Base-by-base conservation (phyloP, 2,329 filamentous ascomycete genomes). In the Spiromastix sp. region DNA sequence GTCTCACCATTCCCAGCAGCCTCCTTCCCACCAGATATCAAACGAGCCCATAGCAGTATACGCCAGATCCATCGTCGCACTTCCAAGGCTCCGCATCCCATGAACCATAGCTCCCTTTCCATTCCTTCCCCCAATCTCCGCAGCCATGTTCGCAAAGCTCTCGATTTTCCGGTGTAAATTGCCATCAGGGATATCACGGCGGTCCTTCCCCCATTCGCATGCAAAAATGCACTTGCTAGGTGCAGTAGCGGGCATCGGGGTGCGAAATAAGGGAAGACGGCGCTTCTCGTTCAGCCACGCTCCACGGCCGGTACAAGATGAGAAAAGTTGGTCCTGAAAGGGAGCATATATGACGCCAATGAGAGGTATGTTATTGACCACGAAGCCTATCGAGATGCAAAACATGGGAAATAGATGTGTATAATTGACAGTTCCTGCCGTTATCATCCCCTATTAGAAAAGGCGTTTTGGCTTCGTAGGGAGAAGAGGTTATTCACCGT, bases 21-120 rank as follows among this genome's bases (percentile, higher is more conserved):
- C 81, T 3, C 80, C 81, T 52, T 86, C 81, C 81, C 81, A 86
- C 81, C 81, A 85, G 8, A 85, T 83, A 56, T 86, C 81, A 45
- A 85, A 78, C 0, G 75, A 67, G 0, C 81, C 81, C 70, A 81
- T 81, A 9, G 82, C 81, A 7, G 75, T 74, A 52, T 85, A 86
- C 0, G 80, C 81, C 32, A 86, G 57, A 55, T 85, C 81, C 36
- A 86, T 52, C 2, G 81, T 83, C 6, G 81, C 81, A 49, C 79
- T 80, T 3, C 81, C 81, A 38, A 86, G 53, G 54, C 79, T 82
- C 41, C 81, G 61, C 30, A 86, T 66, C 0, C 82, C 81, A 55
- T 86, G 82, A 5, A 85, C 82, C 81, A 86, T 86, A 0, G 80
- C 81, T 1, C 81, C 81, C 46, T 74, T 77, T 0, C 81, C 81